Evolutionary conservation across 169 alveolate species (phyloP).

Genomic region (Plasmodium inui): DNA sequence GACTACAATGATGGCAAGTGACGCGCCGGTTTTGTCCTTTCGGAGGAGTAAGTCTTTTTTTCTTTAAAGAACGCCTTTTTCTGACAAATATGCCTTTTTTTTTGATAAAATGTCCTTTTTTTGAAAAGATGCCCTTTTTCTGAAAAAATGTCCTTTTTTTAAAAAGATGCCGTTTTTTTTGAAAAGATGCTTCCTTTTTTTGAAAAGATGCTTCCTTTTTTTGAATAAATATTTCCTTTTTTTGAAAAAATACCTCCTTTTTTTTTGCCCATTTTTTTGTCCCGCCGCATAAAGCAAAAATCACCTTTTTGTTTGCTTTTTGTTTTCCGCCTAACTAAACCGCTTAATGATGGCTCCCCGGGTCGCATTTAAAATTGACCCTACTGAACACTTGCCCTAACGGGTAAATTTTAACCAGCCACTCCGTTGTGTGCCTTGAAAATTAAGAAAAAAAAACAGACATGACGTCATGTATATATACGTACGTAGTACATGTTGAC

Average conservation of each 20-base stretch:
- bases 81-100: neutral
- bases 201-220: neutral
- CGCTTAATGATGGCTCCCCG: neutral
- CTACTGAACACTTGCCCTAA: neutral
- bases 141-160: no score
- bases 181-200: neutral
- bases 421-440: neutral
- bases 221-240: no score
- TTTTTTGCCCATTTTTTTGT: neutral
- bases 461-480: neutral
- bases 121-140: neutral
- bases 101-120: no score
- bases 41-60: neutral
- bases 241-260: neutral
- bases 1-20: conserved; percentile 20
- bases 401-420: neutral
- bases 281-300: neutral
- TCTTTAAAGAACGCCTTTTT: neutral
- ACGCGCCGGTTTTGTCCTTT: neutral
- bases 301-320: neutral
- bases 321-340: neutral
- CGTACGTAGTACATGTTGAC: neutral
- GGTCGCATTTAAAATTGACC: neutral
- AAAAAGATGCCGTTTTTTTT: neutral
- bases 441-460: neutral